phyloP scores from a whole-genome alignment of 2,329 filamentous ascomycete species.

The Alternaria sp. region DNA sequence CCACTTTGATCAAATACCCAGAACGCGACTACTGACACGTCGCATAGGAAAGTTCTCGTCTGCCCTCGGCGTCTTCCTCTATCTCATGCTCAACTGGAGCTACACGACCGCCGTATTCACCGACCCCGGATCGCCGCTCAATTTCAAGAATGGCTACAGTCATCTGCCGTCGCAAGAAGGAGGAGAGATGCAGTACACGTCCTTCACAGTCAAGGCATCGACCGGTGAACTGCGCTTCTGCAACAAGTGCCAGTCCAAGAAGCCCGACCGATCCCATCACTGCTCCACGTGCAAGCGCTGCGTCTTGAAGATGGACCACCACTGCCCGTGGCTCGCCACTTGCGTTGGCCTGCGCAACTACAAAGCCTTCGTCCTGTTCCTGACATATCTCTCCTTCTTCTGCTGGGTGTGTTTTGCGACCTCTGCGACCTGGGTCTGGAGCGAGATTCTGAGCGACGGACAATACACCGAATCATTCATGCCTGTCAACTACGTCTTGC shows the following conservation, averaged over 20 bases:
- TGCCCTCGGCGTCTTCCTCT: slow-evolving; percentile 72
- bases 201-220: slow-evolving; percentile 85
- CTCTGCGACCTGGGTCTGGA: slow-evolving; percentile 81
- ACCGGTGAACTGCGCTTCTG: slow-evolving; percentile 88
- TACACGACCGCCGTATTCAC: slow-evolving; percentile 96
- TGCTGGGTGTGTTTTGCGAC: slow-evolving; percentile 82
- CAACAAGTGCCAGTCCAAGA: slow-evolving; percentile 95
- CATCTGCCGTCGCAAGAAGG: slow-evolving; percentile 77
- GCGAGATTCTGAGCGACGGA: slow-evolving; percentile 74
- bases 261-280: slow-evolving; percentile 95
- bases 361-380: slow-evolving; percentile 91
- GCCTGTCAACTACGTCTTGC: slow-evolving; percentile 88
- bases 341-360: slow-evolving; percentile 95
- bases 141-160: slow-evolving; percentile 68
- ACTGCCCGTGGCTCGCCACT: slow-evolving; percentile 96
- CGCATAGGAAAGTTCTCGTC: slow-evolving; percentile 56
- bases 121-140: slow-evolving; percentile 73
- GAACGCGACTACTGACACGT: slow-evolving; percentile 28
- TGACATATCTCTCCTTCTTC: slow-evolving; percentile 87
- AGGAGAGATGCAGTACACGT: slow-evolving; percentile 62
- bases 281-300: slow-evolving; percentile 94
- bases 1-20: neutral
- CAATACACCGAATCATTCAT: slow-evolving; percentile 77
- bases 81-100: slow-evolving; percentile 80
- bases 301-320: slow-evolving; percentile 99